Percentiles rank a stretch among this genome's conserved stretches.
phyloP scores from a whole-genome alignment of 768 basidiomycete species.

The Hygrocybe coccinea region DNA sequence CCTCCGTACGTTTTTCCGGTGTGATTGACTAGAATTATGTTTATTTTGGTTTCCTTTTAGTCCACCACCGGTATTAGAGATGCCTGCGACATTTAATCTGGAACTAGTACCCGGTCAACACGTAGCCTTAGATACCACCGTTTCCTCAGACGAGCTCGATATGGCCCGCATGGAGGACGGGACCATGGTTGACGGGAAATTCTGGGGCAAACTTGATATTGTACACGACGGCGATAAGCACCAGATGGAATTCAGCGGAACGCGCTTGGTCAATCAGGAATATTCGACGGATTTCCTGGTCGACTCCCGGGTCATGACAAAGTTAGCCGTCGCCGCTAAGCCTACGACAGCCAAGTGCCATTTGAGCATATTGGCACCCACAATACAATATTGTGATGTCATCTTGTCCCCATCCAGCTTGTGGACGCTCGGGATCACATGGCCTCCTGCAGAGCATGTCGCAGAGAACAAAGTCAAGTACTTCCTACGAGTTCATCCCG shows the following conservation, averaged over 20 bases:
- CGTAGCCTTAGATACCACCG: constrained; percentile 74
- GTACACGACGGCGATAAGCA: constrained; percentile 75
- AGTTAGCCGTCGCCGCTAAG: constrained; percentile 69
- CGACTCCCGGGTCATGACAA: constrained; percentile 72
- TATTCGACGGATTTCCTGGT: constrained; percentile 65
- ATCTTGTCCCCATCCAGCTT: constrained; percentile 62
- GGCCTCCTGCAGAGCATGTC: constrained; percentile 70
- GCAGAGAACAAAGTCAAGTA: constrained; percentile 74
- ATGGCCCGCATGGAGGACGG: constrained; percentile 92
- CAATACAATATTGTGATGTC: constrained; percentile 76
- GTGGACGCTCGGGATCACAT: constrained; percentile 72
- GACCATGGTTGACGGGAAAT: constrained; percentile 76
- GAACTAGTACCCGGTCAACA: constrained; percentile 76
- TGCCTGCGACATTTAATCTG: constrained; percentile 81
- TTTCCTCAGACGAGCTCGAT: constrained; percentile 78
- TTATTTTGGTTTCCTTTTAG: constrained; percentile 22
- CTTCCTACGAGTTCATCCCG: constrained; percentile 77
- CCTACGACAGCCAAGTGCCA: constrained; percentile 73
- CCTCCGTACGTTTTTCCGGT: constrained; percentile 39
- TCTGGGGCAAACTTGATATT: constrained; percentile 85
- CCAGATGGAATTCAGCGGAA: constrained; percentile 78
- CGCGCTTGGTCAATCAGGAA: constrained; percentile 61
- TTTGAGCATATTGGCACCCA: constrained; percentile 67
- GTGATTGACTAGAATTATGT: not conserved
- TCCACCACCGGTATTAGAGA: constrained; percentile 72